These are phyloP conservation scores for Spatholobus suberectus DNA, from an alignment of 306 rosid species.

Conservation along the genomic window DNA sequence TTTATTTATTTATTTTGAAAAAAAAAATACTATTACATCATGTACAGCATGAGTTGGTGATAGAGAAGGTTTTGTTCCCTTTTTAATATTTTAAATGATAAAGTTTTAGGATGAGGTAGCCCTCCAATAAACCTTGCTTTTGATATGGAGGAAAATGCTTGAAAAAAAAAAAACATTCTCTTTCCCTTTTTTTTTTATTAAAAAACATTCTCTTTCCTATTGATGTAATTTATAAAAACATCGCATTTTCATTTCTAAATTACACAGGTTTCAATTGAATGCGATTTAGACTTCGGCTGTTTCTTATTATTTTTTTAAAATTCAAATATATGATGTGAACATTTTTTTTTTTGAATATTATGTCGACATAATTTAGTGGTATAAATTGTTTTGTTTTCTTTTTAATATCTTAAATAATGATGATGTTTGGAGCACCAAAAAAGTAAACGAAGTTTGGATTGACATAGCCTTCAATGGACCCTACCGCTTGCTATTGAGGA, in stretches of 20 bases:
- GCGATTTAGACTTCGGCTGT: not conserved
- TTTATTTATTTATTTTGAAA: not conserved
- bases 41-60: not conserved
- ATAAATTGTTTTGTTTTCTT: not conserved
- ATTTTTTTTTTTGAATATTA: too few species aligned
- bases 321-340: not conserved
- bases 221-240: not conserved
- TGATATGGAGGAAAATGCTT: not conserved
- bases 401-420: not conserved
- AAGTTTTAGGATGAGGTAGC: not conserved
- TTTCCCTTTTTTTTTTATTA: too few species aligned
- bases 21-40: not conserved
- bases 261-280: not conserved
- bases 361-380: not conserved
- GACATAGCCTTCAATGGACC: not conserved
- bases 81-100: not conserved
- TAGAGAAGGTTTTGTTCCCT: constrained; percentile 12
- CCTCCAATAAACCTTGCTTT: not conserved
- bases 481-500: not conserved
- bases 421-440: not conserved
- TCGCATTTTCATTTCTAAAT: not conserved
- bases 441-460: not conserved
- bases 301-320: not conserved
- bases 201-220: not conserved
- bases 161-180: not conserved